phyloP scores from a whole-genome alignment of 257 asterid genomes.

The Penstemon eatonii region DNA sequence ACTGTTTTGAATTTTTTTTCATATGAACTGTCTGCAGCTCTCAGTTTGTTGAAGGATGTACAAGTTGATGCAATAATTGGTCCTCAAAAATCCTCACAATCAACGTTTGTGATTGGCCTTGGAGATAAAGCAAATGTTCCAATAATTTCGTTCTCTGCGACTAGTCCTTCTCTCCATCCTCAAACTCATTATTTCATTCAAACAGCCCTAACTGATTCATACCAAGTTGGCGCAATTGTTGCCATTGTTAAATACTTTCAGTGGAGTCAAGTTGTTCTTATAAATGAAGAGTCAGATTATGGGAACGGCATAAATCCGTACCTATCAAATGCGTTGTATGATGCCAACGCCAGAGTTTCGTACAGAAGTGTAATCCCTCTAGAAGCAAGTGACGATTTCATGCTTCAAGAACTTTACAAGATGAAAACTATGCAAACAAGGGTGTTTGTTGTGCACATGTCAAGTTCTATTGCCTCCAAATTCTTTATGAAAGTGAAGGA shows the following conservation, averaged over 20 bases:
- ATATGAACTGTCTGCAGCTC: constrained; percentile 27
- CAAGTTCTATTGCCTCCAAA: constrained; percentile 23
- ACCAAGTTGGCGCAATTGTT: constrained; percentile 37
- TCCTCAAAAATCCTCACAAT: constrained; percentile 32
- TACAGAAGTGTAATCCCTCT: constrained; percentile 31
- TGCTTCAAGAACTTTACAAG: constrained; percentile 31
- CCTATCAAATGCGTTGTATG: constrained; percentile 33
- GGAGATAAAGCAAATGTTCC: constrained; percentile 7
- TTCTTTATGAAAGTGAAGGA: constrained; percentile 33
- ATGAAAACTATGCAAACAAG: constrained; percentile 42
- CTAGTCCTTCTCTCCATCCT: constrained; percentile 16
- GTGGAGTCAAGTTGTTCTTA: constrained; percentile 36
- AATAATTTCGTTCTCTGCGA: constrained; percentile 19
- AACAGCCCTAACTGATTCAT: constrained; percentile 25
- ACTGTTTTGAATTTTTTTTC: no score
- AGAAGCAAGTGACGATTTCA: constrained; percentile 31
- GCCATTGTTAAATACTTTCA: constrained; percentile 32
- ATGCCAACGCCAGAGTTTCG: constrained; percentile 22
- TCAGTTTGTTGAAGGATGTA: constrained; percentile 29
- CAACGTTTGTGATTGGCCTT: constrained; percentile 24
- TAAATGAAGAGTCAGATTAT: constrained; percentile 35
- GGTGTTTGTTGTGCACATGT: constrained; percentile 38
- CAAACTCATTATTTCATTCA: constrained; percentile 18
- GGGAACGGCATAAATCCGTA: constrained; percentile 37
- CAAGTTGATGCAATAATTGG: constrained; percentile 5